phyloP scores from a whole-genome alignment of 768 basidiomycete genomes.

The Tylopilus rubrobrunneus region DNA sequence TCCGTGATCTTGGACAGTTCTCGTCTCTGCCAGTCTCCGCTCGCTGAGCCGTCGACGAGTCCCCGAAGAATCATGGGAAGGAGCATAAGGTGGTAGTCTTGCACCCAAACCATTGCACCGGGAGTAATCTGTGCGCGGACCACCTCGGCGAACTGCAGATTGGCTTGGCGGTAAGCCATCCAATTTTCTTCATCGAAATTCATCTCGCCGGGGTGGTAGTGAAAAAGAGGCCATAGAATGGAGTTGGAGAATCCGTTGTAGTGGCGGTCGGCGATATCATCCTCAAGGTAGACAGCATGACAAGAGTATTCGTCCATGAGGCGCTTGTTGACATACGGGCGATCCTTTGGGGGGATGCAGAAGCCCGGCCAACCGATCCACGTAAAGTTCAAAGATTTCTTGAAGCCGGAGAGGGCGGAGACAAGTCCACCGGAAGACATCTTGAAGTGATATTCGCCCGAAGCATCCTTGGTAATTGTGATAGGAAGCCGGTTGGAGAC shows the following conservation, averaged over 20 bases:
- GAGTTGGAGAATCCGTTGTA: slow-evolving; percentile 99
- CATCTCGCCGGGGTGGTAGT: slow-evolving; percentile 99
- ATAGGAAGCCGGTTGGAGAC: slow-evolving; percentile 95
- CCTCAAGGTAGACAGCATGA: slow-evolving; percentile 96
- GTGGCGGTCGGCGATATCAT: slow-evolving; percentile 97
- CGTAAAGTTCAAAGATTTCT: slow-evolving; percentile 96
- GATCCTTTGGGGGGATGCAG: slow-evolving; percentile 90
- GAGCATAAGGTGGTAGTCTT: slow-evolving; percentile 97
- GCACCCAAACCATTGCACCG: slow-evolving; percentile 98
- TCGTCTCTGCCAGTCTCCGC: slow-evolving; percentile 51
- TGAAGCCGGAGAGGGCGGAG: slow-evolving; percentile 94
- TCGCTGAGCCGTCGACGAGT: slow-evolving; percentile 69
- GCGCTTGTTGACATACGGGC: slow-evolving; percentile 85
- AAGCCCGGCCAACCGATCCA: slow-evolving; percentile 98
- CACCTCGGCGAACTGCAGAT: slow-evolving; percentile 89
- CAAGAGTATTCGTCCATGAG: slow-evolving; percentile 95
- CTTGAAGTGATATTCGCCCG: slow-evolving; percentile 95
- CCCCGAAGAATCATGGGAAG: slow-evolving; percentile 92
- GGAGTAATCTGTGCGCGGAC: slow-evolving; percentile 75
- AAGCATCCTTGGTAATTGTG: slow-evolving; percentile 90
- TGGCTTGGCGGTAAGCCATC: slow-evolving; percentile 96
- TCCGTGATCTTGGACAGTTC: slow-evolving; percentile 72
- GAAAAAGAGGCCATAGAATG: slow-evolving; percentile 99
- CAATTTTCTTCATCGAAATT: slow-evolving; percentile 99
- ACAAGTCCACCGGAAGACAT: slow-evolving; percentile 99